Evolutionary conservation across 176 grass and related monocot genomes (phyloP).

Genomic region (Oryza australiensis): DNA sequence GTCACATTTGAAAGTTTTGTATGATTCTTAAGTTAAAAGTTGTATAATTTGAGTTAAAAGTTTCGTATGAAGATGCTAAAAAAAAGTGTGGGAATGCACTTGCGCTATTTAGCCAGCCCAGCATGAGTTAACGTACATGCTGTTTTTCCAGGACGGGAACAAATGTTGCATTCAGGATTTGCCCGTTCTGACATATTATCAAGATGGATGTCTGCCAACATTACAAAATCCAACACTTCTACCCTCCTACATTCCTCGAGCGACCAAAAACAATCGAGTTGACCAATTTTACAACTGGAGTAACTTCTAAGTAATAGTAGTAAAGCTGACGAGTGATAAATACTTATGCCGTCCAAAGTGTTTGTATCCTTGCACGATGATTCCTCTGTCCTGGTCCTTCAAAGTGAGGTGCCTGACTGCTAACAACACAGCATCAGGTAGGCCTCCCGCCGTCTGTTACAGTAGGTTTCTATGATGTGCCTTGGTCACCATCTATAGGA

Average conservation of each 20-base stretch:
- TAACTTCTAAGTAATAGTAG: neutral
- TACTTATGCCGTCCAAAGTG: neutral
- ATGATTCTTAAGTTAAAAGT: no score
- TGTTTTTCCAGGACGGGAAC: no score
- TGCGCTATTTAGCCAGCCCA: no score
- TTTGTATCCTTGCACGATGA: conserved; percentile 14
- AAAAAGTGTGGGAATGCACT: no score
- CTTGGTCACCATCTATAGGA: conserved; percentile 58
- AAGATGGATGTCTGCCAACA: neutral
- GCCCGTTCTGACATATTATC: neutral
- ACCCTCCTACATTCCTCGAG: neutral
- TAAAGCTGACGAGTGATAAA: neutral
- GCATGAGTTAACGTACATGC: no score
- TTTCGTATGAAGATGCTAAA: no score
- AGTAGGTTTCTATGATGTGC: conserved; percentile 42
- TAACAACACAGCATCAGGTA: conserved; percentile 28
- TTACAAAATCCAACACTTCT: neutral
- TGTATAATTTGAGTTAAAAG: no score
- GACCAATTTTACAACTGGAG: neutral
- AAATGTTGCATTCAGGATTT: no score
- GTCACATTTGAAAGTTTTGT: no score
- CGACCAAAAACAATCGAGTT: neutral
- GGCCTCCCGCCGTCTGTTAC: conserved; percentile 46
- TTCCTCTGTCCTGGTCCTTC: neutral
- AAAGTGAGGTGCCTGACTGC: neutral